phyloP scores from a whole-genome alignment of 257 asterid species.

The Solanum infundibuliforme region DNA sequence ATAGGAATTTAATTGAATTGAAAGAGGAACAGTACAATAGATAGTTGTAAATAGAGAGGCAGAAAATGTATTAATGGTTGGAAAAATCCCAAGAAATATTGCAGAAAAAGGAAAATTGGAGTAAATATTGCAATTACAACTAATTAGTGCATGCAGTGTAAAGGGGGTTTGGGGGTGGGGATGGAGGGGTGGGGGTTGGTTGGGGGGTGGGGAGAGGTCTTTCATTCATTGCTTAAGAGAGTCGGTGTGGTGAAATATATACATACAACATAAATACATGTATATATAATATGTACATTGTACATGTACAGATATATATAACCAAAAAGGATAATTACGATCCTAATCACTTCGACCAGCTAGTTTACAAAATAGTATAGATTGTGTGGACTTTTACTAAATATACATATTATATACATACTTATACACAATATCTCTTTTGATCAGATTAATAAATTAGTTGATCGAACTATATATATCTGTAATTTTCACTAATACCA shows the following conservation, averaged over 20 bases:
- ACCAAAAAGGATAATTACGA: background rate
- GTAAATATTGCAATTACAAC: conserved; percentile 52
- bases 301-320: too few species aligned
- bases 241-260: conserved; percentile 15
- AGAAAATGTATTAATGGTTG: conserved; percentile 46
- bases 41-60: conserved; percentile 20
- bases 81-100: conserved; percentile 40
- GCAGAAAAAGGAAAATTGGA: conserved; percentile 51
- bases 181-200: background rate
- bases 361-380: too few species aligned
- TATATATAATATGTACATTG: too few species aligned
- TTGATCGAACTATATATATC: background rate
- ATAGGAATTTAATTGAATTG: conserved; percentile 6
- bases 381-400: background rate
- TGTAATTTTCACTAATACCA: background rate
- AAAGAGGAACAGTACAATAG: conserved; percentile 17
- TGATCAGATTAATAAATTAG: background rate
- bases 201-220: background rate
- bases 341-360: background rate
- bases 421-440: too few species aligned
- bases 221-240: conserved; percentile 49
- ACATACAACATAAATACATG: background rate
- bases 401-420: background rate
- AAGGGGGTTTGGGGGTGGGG: background rate
- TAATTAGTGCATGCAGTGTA: conserved; percentile 24